Base-by-base conservation (phyloP, 345 rosid species). In the Ceriops decandra region DNA sequence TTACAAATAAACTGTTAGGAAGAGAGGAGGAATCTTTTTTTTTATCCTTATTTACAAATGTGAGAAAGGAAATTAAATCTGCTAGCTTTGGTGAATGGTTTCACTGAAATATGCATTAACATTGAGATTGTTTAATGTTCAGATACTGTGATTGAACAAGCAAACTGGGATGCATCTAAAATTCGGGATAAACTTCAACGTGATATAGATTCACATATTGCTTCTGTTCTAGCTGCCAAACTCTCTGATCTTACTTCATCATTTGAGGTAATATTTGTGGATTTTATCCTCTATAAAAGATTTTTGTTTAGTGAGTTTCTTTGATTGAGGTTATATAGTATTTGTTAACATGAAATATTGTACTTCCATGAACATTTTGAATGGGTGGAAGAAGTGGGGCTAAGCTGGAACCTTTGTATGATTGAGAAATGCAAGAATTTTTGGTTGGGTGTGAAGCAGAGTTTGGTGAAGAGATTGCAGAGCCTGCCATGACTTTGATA, bases 121-220 rank as follows among this genome's bases (percentile, higher is more conserved):
- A 22, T 72, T 33, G 30, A 7, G 16, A 32, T 57, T 4, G 33
- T n/a, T 20, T 64, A 2, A 53, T 70, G 9, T 76, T 78, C 88
- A 95, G 99, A 87, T 87, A 90, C 89, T 72, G 73, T 85, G 60
- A 79, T 95, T 83, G 86, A 81, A 77, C 89, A 82, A 88, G 97
- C 99, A 75, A 84, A 86, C 9, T 95, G 99, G 99, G 97, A 92
- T 81, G 76, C 89, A 49, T 81, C 90, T 69, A 95, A 88, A 85
- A 81, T 58, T 26, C 79, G 81, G 70, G 98, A 91, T 68, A 90
- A 88, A 76, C 89, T 95, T 79, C 76, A 68, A 70, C 99, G 88
- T 70, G 99, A 92, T 73, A 80, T 95, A 51, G 96, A 95, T 77
- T 90, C 85, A 5, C 96, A 95, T 79, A 76, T 90, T 79, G 85